Conservation (phyloP, 2,329 filamentous ascomycete species). For the Diaporthe humulicola region DNA sequence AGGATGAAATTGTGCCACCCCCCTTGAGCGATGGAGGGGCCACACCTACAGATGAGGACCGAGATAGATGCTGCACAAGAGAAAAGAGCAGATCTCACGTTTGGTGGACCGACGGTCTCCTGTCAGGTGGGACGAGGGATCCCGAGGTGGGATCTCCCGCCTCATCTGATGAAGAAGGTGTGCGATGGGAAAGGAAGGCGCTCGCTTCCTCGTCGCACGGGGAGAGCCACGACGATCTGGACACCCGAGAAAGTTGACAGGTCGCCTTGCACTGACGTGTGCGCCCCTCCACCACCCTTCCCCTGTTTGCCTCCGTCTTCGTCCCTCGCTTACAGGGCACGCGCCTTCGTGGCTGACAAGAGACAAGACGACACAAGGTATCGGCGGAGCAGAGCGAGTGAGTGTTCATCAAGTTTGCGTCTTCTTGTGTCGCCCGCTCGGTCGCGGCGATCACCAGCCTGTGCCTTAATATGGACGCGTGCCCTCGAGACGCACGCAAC, state of each 20-base stretch:
- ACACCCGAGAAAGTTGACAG: conserved; percentile 28
- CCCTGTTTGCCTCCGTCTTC: conserved; percentile 17
- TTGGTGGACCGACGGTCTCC: conserved; percentile 8
- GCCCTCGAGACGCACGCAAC: neutral
- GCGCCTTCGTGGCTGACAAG: conserved; percentile 7
- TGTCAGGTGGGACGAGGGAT: conserved; percentile 21
- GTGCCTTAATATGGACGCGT: conserved; percentile 14
- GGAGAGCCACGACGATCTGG: conserved; percentile 17
- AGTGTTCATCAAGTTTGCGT: conserved; percentile 17
- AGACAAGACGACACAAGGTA: neutral
- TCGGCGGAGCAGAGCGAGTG: neutral
- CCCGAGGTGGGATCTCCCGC: conserved; percentile 22
- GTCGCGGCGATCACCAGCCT: conserved; percentile 17
- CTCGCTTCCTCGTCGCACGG: conserved; percentile 13
- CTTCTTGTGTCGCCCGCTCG: conserved; percentile 20
- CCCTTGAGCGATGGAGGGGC: neutral
- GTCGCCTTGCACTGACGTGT: conserved; percentile 25
- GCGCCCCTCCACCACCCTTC: neutral
- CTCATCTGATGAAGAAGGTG: conserved; percentile 17
- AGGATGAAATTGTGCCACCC: conserved; percentile 18
- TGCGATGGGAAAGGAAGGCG: conserved; percentile 16
- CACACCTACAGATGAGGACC: neutral
- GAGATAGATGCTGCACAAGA: conserved; percentile 22
- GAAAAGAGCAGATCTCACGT: conserved; percentile 23
- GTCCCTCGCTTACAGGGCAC: neutral